Evolutionary conservation across 371 early-diverging fungal genomes (phyloP).

Genomic region (Apophysomyces variabilis): DNA sequence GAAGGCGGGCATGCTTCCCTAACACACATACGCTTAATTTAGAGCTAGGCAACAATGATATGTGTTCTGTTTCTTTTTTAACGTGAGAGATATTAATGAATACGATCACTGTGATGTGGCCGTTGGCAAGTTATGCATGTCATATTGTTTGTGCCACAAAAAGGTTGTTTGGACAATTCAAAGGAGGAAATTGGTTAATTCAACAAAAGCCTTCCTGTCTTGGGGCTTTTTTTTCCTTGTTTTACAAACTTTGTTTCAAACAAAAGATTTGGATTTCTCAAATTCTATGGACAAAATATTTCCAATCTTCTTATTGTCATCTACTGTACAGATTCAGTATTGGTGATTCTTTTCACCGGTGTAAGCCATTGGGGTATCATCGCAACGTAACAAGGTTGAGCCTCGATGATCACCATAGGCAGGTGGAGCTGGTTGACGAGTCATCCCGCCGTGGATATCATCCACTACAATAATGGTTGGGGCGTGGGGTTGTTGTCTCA

Average conservation of each 20-base stretch:
- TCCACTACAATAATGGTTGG: constrained; percentile 7
- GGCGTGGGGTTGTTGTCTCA: constrained; percentile 10
- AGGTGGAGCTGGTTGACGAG: constrained; percentile 15
- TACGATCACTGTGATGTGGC: neutral
- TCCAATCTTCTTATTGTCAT: too few species aligned
- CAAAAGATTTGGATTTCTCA: neutral
- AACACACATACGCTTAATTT: too few species aligned
- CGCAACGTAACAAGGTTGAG: constrained; percentile 16
- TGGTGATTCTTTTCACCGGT: constrained; percentile 7
- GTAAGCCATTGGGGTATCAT: constrained; percentile 11
- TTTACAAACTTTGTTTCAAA: constrained; percentile 6
- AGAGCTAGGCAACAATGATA: too few species aligned
- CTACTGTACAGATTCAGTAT: constrained; percentile 5
- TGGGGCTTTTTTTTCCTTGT: neutral
- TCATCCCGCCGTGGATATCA: constrained; percentile 8
- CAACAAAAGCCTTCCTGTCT: too few species aligned
- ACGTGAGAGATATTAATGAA: neutral
- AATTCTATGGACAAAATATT: neutral
- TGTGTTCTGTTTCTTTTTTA: too few species aligned
- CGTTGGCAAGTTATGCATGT: neutral
- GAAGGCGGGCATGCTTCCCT: too few species aligned
- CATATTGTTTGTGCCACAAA: neutral
- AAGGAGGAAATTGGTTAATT: neutral
- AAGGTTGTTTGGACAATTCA: neutral
- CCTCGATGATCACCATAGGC: constrained; percentile 26